phyloP scores from a whole-genome alignment of 2,329 filamentous ascomycete genomes.

The Verticillium albo-atrum region DNA sequence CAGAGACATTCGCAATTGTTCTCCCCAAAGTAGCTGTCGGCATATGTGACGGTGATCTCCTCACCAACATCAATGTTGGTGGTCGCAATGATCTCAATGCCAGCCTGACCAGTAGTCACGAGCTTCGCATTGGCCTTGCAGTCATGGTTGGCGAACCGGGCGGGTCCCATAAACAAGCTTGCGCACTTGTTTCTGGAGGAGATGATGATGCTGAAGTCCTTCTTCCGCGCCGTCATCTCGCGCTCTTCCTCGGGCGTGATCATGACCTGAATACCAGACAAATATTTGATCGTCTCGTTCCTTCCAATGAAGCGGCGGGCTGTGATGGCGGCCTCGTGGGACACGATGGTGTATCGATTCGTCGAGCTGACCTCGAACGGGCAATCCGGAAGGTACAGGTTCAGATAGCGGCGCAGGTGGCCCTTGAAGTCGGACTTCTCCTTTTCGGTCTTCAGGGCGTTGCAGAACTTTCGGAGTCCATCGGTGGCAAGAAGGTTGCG shows the following conservation, averaged over 20 bases:
- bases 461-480: conserved; percentile 69
- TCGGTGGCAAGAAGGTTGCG: conserved; percentile 65
- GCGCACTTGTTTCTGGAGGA: conserved; percentile 88
- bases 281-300: conserved; percentile 84
- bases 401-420: conserved; percentile 85
- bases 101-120: conserved; percentile 75
- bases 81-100: conserved; percentile 85
- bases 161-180: conserved; percentile 90
- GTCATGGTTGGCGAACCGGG: conserved; percentile 95
- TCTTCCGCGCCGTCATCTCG: conserved; percentile 72
- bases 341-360: conserved; percentile 89
- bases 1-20: conserved; percentile 95
- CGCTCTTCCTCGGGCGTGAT: conserved; percentile 91
- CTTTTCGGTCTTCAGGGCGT: conserved; percentile 63
- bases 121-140: conserved; percentile 89
- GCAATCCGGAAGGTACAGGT: conserved; percentile 89
- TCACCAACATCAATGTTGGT: conserved; percentile 81
- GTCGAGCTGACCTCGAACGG: conserved; percentile 89
- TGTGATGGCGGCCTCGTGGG: conserved; percentile 82
- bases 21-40: conserved; percentile 92
- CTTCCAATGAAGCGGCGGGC: conserved; percentile 75
- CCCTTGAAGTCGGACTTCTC: conserved; percentile 80
- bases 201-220: conserved; percentile 96
- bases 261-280: conserved; percentile 84
- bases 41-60: conserved; percentile 95